Base-by-base conservation (phyloP, 2,329 filamentous ascomycete species). In the Botrytis hyacinthi region DNA sequence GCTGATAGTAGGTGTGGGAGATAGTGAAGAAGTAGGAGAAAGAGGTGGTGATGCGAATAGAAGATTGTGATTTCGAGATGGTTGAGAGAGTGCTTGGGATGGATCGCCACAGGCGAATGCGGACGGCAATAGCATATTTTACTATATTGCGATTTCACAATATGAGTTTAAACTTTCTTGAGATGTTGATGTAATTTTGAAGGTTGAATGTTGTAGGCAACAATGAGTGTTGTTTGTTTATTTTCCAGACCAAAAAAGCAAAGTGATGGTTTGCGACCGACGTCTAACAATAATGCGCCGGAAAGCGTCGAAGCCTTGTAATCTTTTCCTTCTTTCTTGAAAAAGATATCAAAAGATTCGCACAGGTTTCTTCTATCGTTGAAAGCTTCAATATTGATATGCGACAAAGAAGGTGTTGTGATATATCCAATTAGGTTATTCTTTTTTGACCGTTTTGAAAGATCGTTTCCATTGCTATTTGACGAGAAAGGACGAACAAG, bases 41-140 rank as follows among this genome's bases (percentile, higher is more conserved):
- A 79, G 76, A 16, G 89, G 89, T 68, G 89, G 89, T 70, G 89
- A 90, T 75, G 86, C 85, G 80, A 90, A 86, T 79, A 87, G 83
- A 62, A 85, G 70, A 51, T 77, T 69, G 75, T 77, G 77, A 63
- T 74, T 76, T 76, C 84, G 85, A 65, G 84, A 83, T 77, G 82
- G 80, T 63, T 82, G 82, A 73, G 83, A 72, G 79, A 83, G 86
- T 68, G 62, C 4, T 32, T 74, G 73, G 63, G 78, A 75, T 37
- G 79, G 73, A 80, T 89, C 88, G 86, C 88, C n/a, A 57, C 66
- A 89, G 44, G 86, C 83, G 62, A 90, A 81, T 51, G 88, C 86
- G 44, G 88, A 90, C 32, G 88, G 88, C 75, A 90, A 85, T 74
- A 90, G 82, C 88, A 90, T 90, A 35, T 76, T 84, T 68, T 22